A percentile compares a stretch with the other conserved stretches of the same genome.
Evolutionary conservation across 2,329 filamentous ascomycete genomes (phyloP).

Genomic region (Trichoderma atrobrunneum): DNA sequence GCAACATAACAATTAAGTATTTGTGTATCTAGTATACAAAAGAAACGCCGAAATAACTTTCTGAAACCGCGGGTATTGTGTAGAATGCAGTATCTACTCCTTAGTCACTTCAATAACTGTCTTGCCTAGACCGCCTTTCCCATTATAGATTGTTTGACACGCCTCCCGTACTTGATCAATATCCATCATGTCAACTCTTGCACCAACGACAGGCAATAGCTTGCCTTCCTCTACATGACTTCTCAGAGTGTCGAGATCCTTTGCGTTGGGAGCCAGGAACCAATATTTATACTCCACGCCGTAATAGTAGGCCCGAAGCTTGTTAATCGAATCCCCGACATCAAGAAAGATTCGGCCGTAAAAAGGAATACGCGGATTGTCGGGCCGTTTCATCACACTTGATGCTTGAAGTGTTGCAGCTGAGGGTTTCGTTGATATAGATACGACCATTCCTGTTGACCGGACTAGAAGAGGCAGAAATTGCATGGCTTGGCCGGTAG

Average conservation of each 20-base stretch:
- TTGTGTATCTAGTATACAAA: background rate
- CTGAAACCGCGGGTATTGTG: background rate
- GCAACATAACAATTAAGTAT: background rate
- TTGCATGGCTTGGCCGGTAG: background rate
- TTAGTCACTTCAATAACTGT: background rate
- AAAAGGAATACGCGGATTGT: background rate
- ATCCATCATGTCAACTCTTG: background rate
- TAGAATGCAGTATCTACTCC: background rate
- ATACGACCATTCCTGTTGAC: background rate
- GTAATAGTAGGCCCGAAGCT: background rate
- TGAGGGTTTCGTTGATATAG: background rate
- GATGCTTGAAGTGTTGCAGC: background rate
- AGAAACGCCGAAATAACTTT: fast-evolving
- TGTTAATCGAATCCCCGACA: background rate
- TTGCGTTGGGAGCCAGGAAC: background rate
- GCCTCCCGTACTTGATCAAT: background rate
- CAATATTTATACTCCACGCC: background rate
- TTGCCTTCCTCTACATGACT: background rate
- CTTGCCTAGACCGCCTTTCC: background rate
- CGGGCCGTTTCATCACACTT: background rate
- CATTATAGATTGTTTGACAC: background rate
- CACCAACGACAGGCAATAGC: background rate
- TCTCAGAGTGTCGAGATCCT: background rate
- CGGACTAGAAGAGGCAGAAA: background rate
- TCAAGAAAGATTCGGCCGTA: background rate